These are phyloP conservation scores for Cutaneotrichosporon mucoides DNA, from an alignment of 1,284 basidiomycete species.

Conservation along the genomic window DNA sequence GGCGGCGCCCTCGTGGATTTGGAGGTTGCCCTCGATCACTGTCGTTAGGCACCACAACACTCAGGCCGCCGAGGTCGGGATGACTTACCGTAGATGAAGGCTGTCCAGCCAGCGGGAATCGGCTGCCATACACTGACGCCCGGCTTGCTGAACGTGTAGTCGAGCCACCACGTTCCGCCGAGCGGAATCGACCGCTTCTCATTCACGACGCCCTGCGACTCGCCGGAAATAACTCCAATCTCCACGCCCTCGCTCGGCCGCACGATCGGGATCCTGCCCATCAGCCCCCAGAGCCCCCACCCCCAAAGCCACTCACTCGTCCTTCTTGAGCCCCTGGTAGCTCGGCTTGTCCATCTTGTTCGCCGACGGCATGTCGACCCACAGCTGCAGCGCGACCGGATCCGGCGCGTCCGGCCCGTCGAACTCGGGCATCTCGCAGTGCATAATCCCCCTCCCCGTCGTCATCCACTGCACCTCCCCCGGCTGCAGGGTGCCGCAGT, in stretches of 20 bases:
- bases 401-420: neutral
- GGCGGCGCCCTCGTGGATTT: slow-evolving; percentile 25
- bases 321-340: slow-evolving; percentile 52
- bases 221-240: slow-evolving; percentile 70
- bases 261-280: slow-evolving; percentile 65
- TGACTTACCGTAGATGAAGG: slow-evolving; percentile 73
- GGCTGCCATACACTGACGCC: slow-evolving; percentile 72
- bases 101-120: slow-evolving; percentile 78
- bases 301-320: neutral
- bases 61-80: too few relatives aligned
- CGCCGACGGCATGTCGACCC: slow-evolving; percentile 85
- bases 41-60: too few relatives aligned
- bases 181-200: slow-evolving; percentile 52
- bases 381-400: slow-evolving; percentile 71
- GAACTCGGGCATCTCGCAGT: slow-evolving; percentile 78
- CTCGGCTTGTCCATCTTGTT: slow-evolving; percentile 68
- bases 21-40: slow-evolving; percentile 2
- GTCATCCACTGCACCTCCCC: slow-evolving; percentile 96
- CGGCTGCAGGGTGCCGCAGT: slow-evolving; percentile 68
- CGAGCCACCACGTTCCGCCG: slow-evolving; percentile 90
- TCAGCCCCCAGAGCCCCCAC: too few relatives aligned
- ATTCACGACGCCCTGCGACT: slow-evolving; percentile 65
- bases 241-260: slow-evolving; percentile 62
- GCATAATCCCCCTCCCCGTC: slow-evolving; percentile 65
- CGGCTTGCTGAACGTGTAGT: slow-evolving; percentile 61